These are phyloP conservation scores for Ogataea pini DNA, from an alignment of 805 yeast species.

Conservation along the genomic window DNA sequence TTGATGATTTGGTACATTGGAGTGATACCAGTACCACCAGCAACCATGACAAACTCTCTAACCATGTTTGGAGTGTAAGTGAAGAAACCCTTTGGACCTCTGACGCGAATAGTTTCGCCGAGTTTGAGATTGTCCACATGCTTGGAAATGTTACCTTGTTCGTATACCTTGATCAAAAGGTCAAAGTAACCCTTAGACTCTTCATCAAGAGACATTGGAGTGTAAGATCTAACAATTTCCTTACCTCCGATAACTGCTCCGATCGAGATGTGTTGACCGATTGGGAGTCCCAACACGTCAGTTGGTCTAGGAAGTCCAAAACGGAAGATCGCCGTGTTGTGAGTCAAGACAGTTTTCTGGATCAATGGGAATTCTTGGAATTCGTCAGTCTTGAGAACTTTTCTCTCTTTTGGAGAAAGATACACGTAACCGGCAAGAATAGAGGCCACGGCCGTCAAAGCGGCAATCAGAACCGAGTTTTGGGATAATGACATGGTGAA, in stretches of 20 bases:
- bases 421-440: conserved; percentile 21
- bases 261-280: conserved; percentile 91
- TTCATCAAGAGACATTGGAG: conserved; percentile 79
- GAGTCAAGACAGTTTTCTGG: conserved; percentile 71
- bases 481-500: conserved; percentile 13
- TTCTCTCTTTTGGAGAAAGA: conserved; percentile 32
- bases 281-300: conserved; percentile 82
- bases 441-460: conserved; percentile 27
- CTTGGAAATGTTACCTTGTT: conserved; percentile 80
- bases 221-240: conserved; percentile 82
- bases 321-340: conserved; percentile 80
- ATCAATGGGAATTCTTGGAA: conserved; percentile 80
- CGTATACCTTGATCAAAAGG: conserved; percentile 81
- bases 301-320: conserved; percentile 76
- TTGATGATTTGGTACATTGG: conserved; percentile 94
- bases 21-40: conserved; percentile 96
- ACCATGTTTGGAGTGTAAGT: conserved; percentile 80
- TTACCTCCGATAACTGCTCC: conserved; percentile 75
- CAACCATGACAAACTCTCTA: conserved; percentile 78
- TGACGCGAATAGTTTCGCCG: conserved; percentile 76
- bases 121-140: conserved; percentile 68
- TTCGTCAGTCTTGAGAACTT: conserved; percentile 62
- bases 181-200: conserved; percentile 82
- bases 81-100: conserved; percentile 92
- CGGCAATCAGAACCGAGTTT: conserved; percentile 18